Evolutionary conservation across 192 early-diverging fungal genomes (phyloP).

Genomic region (Podila epicladia): DNA sequence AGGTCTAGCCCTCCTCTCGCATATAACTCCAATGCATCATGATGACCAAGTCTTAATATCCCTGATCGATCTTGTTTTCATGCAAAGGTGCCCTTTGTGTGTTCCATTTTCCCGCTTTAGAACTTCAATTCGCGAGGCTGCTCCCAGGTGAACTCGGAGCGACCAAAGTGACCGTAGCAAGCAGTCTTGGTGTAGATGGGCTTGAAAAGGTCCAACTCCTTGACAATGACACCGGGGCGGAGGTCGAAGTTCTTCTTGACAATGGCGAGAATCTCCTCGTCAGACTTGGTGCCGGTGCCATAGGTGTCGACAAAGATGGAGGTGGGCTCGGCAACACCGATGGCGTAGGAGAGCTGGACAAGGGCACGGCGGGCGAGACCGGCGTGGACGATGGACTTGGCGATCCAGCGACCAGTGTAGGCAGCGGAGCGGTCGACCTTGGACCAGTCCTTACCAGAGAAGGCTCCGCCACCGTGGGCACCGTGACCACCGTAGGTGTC

Average conservation of each 20-base stretch:
- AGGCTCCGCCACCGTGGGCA: too few relatives aligned
- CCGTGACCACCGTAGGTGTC: too few relatives aligned
- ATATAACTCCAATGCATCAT: background rate
- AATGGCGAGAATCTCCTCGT: conserved; percentile 91
- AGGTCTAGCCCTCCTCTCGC: too few relatives aligned
- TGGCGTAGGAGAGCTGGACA: conserved; percentile 98
- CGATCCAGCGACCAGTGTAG: conserved; percentile 94
- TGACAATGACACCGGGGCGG: conserved; percentile 97
- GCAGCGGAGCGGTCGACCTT: too few relatives aligned
- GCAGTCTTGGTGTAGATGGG: conserved; percentile 98
- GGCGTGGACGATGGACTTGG: conserved; percentile 96
- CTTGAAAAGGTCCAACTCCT: conserved; percentile 98
- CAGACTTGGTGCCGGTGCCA: conserved; percentile 91
- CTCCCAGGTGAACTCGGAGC: conserved; percentile 5
- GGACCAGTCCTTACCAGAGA: too few relatives aligned
- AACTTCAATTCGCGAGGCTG: conserved; percentile 3
- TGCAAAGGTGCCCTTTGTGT: background rate
- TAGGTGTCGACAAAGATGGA: conserved; percentile 97
- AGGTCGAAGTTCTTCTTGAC: conserved; percentile 99
- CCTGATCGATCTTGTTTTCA: background rate
- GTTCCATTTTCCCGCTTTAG: background rate
- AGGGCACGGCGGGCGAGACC: conserved; percentile 91
- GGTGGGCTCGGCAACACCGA: conserved; percentile 97
- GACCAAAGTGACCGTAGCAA: conserved; percentile 78
- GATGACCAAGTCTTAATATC: background rate